Base-by-base conservation (phyloP, 2,329 filamentous ascomycete genomes). In the Cladosporium sphaerospermum region DNA sequence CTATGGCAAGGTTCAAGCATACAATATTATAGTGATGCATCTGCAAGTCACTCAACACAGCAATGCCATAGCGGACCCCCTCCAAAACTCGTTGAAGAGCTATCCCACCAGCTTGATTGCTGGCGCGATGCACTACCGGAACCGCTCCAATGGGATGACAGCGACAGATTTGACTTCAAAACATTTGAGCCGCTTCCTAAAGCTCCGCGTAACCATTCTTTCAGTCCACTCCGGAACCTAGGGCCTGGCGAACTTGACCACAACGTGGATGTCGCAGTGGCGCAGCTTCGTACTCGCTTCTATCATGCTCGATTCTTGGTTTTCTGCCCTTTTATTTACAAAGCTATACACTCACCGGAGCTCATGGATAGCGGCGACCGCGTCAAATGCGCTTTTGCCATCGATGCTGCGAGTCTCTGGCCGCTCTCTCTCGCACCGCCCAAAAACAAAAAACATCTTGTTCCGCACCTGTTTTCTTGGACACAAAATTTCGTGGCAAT, bases 391-490 rank as follows among this genome's bases (percentile, higher is more conserved):
- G 79, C 75, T 4, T 72, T 78, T 53, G 83, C 81, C 56, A 72
- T 84, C 13, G 73, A 78, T 58, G 73, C 78, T 1, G 77, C 75
- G 14, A 67, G 83, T 9, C 73, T 77, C 53, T 84, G 81, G 81
- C 81, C 81, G 2, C 71, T 84, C 23, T 72, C 75, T 28, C 75
- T 83, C 67, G 76, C 78, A 7, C 81, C 81, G 0, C 73, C 78
- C 1, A 77, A 76, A 56, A 71, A 75, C 48, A 76, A 76, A 62
- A 84, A 84, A 65, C 70, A 81, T 37, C 71, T 84, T 5, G 68
- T 84, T 1, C 81, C 81, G 0, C 77, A 78, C 52, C 60, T 80
- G 1, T 84, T 82, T 61, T 79, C 80, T 52, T 84, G 81, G 77
- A 80, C 79, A 6, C 80, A 83, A 58, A 82, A 82, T 55, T 73